Evolutionary conservation across 768 basidiomycete genomes (phyloP), one percentile per base, ranked within the genome.

Genomic region (Dacryopinax spathularia): DNA sequence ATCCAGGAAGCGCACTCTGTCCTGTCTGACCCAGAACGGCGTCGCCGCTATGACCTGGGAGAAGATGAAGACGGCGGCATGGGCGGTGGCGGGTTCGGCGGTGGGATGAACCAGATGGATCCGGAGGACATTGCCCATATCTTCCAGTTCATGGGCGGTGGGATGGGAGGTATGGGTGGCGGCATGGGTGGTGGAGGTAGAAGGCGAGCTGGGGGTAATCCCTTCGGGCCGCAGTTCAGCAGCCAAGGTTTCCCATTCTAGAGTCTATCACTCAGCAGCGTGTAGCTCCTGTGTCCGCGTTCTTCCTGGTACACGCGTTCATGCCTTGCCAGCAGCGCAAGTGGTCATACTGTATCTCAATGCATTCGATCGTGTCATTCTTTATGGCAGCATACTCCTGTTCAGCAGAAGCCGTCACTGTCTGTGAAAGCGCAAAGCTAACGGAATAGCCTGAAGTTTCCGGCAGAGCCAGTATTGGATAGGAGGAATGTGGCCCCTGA

Each of bases 1-100:
- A 85, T 91, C 33, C 83, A 79, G 0, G 91, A 92, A 73, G 88
- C 89, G 1, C 80, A 93, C 66, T 81, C 83, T 7, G 86, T 93
- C 2, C 83, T 93, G 1, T 90, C 88, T 0, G 91, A 93, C 68
- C 80, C 89, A 0, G 77, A 76, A 12, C 78, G 85, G 43, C 80
- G 89, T 39, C 79, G 85, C 68, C 81, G 89, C 37, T 91, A 91
- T 68, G 89, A 91, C 72, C 70, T 83, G 72, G 89, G 89, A 34
- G 89, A 89, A 66, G 89, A 90, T 68, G 88, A 89, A 67, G 88
- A 90, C 64, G 86, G 84, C 22, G 73, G 34, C 41, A 68, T 62
- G 66, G 62, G 60, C 34, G 48, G 41, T 22, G 29, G 56, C 22
- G 67, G 62, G 18, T 33, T 25, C 33, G 35, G 34, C 27, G 60